Conservation (phyloP, 345 rosid species). For the Pseudoturritis turrita region DNA sequence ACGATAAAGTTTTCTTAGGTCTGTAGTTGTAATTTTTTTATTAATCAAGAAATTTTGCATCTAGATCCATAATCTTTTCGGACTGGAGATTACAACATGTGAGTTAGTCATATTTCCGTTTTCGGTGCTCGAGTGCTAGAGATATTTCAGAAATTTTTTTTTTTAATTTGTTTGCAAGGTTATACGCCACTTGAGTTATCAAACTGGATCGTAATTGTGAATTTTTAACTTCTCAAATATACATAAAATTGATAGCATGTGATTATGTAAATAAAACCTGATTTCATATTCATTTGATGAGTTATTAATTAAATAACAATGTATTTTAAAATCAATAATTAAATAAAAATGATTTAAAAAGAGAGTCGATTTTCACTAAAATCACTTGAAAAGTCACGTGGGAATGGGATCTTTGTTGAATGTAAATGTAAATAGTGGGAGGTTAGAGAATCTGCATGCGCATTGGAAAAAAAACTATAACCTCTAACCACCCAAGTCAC, state of each 20-base stretch:
- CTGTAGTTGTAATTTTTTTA: neutral
- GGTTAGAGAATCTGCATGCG: constrained; percentile 36
- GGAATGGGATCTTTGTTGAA: constrained; percentile 28
- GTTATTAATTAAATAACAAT: neutral
- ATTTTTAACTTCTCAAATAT: too few species aligned
- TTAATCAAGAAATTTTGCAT: too few species aligned
- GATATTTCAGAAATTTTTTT: too few species aligned
- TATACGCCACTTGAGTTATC: too few species aligned
- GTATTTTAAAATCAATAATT: neutral
- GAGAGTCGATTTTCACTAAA: neutral
- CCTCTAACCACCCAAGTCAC: constrained; percentile 3
- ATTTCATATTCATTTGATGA: neutral
- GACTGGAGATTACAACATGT: too few species aligned
- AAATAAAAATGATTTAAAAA: neutral
- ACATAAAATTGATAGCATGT: neutral
- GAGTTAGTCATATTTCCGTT: too few species aligned
- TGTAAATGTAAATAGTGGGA: constrained; percentile 31
- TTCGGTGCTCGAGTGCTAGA: too few species aligned
- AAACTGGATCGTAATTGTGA: too few species aligned
- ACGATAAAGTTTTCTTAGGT: neutral
- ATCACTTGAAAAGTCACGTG: constrained; percentile 15
- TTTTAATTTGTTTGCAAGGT: too few species aligned
- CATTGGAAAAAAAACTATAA: neutral
- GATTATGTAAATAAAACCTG: neutral
- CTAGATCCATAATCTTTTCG: too few species aligned